Evolutionary conservation across 2,329 filamentous ascomycete species (phyloP).

Genomic region (Meredithiella fracta): DNA sequence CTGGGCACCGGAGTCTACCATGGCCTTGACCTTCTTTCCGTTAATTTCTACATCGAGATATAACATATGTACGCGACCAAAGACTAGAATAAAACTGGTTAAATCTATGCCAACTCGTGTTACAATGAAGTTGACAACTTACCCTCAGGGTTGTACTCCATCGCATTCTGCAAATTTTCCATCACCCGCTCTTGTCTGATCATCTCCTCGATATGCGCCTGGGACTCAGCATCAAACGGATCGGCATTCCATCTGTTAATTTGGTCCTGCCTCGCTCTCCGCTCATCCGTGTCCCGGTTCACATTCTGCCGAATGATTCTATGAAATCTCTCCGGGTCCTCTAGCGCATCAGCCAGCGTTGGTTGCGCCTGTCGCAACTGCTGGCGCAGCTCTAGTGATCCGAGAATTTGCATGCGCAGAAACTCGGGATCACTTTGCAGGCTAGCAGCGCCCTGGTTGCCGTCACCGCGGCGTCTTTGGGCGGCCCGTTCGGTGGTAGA

Average conservation of each 20-base stretch:
- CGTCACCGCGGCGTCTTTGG: conserved; percentile 20
- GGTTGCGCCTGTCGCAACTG: conserved; percentile 59
- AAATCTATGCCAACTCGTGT: no score
- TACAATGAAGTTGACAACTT: no score
- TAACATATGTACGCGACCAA: conserved; percentile 86
- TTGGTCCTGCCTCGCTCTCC: conserved; percentile 63
- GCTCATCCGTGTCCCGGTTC: conserved; percentile 53
- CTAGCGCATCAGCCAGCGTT: conserved; percentile 57
- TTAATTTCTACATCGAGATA: conserved; percentile 96
- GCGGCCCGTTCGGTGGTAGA: conserved; percentile 18
- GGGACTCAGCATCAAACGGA: conserved; percentile 83
- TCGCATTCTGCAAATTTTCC: conserved; percentile 89
- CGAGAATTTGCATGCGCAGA: conserved; percentile 66
- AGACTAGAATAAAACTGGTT: conserved; percentile 39
- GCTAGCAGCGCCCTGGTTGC: conserved; percentile 13
- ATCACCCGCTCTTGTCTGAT: conserved; percentile 88
- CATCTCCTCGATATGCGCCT: conserved; percentile 87
- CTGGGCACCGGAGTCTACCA: conserved; percentile 94
- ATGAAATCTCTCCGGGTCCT: conserved; percentile 61
- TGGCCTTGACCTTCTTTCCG: conserved; percentile 76
- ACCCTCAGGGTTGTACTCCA: conserved; percentile 97
- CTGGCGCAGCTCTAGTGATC: conserved; percentile 54
- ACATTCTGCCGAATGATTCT: conserved; percentile 53
- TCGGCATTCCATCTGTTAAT: conserved; percentile 81
- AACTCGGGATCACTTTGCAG: conserved; percentile 54